Evolutionary conservation across 345 rosid species (phyloP), one percentile per base, ranked within the genome.

Genomic region (Trapa incisa): DNA sequence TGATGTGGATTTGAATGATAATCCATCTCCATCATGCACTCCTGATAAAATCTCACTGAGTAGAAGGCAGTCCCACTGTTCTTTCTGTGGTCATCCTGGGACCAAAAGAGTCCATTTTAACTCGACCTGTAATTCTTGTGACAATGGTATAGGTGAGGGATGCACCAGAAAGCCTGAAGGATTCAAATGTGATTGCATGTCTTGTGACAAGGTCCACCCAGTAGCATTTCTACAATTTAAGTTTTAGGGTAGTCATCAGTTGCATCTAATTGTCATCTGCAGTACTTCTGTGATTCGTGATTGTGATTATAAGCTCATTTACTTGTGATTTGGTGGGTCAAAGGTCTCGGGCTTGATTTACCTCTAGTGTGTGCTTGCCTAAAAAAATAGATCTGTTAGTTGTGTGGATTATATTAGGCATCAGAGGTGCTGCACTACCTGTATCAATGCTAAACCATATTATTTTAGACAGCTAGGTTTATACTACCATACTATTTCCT

Each of bases 31-130:
- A 37, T 68, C 66, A 72, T 43, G 72, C 68, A 35, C 61, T 74
- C 71, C 65, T 38, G 72, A 72, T 65, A 81, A 73, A 61, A 71
- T 48, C 70, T 74, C 80, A 43, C 76, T 79, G 71, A 80, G 66
- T 75, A 74, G 68, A 45, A 81, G 80, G 77, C 56, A 70, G 72
- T 77, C 87, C 75, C 99, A 94, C 75, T 91, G 97, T 67, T 86
- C 96, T 61, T 78, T 83, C 64, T 89, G 99, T 79, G 97, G 99
- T 70, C 99, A 94, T 79, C 93, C 89, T 2, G 91, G 96, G 36
- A 85, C 74, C 75, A 89, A 86, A 76, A 85, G 69, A 75, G 77
- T 68, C 38, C 99, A 94, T 77, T 70, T 77, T 42, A 85, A 79
- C 79, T 72, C 80, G 58, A 83, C 84, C 66, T 94, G 99, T 69